Conservation (phyloP, 2,329 filamentous ascomycete species). For the Ascochyta pisi region DNA sequence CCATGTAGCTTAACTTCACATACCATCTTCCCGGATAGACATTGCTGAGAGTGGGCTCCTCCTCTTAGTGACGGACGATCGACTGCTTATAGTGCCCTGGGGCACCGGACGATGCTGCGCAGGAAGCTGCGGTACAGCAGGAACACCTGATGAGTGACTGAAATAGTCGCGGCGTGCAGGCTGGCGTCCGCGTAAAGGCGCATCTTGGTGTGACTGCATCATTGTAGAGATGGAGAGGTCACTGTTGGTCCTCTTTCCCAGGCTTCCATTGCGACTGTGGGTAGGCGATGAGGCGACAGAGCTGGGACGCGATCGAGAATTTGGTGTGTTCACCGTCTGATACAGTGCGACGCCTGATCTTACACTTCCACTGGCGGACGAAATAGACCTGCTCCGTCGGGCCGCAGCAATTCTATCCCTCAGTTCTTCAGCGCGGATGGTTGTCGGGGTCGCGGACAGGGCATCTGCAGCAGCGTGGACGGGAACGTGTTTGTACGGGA, state of each 20-base stretch:
- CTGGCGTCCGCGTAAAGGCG: conserved; percentile 14
- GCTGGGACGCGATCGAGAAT: conserved; percentile 11
- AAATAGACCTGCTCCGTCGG: conserved; percentile 17
- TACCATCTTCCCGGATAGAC: conserved; percentile 17
- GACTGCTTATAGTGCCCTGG: conserved; percentile 10
- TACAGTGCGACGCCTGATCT: neutral
- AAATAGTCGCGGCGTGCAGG: conserved; percentile 14
- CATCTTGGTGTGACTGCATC: conserved; percentile 31
- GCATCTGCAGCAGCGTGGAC: conserved; percentile 39
- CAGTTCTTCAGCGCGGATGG: conserved; percentile 23
- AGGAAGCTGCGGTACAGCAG: conserved; percentile 13
- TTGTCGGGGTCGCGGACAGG: conserved; percentile 21
- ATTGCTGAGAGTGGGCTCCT: conserved; percentile 14
- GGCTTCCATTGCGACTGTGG: conserved; percentile 14
- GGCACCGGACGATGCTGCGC: conserved; percentile 8
- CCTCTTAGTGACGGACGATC: conserved; percentile 12
- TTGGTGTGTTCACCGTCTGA: conserved; percentile 8
- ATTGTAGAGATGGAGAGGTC: conserved; percentile 33
- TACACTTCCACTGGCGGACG: conserved; percentile 5
- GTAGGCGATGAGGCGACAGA: conserved; percentile 15
- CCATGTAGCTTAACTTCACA: neutral
- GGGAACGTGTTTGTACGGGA: conserved; percentile 36
- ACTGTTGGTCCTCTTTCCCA: conserved; percentile 17
- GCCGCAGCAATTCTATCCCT: conserved; percentile 27
- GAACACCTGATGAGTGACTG: neutral